Conservation (phyloP, 495 filamentous ascomycete species). For the Amphirosellinia nigrospora region DNA sequence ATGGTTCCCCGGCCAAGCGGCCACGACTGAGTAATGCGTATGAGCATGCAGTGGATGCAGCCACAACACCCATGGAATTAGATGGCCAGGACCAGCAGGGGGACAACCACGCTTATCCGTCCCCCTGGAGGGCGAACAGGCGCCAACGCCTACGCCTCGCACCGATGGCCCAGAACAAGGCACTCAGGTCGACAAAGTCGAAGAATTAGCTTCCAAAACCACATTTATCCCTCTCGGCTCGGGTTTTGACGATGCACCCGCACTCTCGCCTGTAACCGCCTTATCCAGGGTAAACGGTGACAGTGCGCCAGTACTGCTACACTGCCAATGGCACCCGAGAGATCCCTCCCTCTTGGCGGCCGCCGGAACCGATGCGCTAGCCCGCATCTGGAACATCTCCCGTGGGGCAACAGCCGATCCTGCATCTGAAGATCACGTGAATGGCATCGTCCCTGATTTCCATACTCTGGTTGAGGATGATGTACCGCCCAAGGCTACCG, state of each 20-base stretch:
- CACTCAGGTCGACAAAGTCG: slow-evolving; percentile 73
- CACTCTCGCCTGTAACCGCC: slow-evolving; percentile 39
- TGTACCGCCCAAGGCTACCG: slow-evolving; percentile 50
- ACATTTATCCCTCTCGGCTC: slow-evolving; percentile 65
- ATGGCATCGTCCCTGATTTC: slow-evolving; percentile 44
- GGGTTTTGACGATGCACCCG: slow-evolving; percentile 51
- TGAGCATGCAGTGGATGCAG: slow-evolving; percentile 66
- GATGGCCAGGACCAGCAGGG: slow-evolving; percentile 51
- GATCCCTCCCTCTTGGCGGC: slow-evolving; percentile 77
- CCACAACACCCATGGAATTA: slow-evolving; percentile 65
- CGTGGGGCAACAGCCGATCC: slow-evolving; percentile 55
- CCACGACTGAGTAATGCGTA: slow-evolving; percentile 64
- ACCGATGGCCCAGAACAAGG: slow-evolving; percentile 72
- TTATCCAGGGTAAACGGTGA: slow-evolving; percentile 43
- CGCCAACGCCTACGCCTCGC: slow-evolving; percentile 59
- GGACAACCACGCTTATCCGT: slow-evolving; percentile 62
- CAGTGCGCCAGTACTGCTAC: slow-evolving; percentile 65
- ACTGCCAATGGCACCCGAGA: slow-evolving; percentile 76
- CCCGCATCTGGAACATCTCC: slow-evolving; percentile 77
- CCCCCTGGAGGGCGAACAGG: slow-evolving; percentile 60
- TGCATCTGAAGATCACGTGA: slow-evolving; percentile 54
- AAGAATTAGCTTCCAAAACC: slow-evolving; percentile 68
- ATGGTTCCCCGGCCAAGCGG: slow-evolving; percentile 60
- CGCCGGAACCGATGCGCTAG: slow-evolving; percentile 76
- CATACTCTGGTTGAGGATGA: slow-evolving; percentile 53